Base-by-base conservation (phyloP, 2,329 filamentous ascomycete genomes). In the Cercospora canescens region DNA sequence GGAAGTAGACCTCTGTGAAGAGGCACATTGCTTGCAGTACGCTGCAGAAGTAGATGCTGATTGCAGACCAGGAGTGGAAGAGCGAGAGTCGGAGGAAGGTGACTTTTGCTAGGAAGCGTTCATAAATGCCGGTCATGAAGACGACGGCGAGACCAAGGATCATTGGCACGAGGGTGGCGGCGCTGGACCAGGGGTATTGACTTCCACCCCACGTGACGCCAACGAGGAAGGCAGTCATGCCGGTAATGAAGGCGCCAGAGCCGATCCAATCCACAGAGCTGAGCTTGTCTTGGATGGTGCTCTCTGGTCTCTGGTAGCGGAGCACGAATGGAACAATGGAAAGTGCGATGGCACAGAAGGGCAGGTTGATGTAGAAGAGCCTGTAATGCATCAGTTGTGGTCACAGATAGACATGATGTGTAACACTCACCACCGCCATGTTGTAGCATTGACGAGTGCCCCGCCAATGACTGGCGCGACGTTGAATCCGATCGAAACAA, bases 301-400 rank as follows among this genome's bases (percentile, higher is more conserved):
- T 62, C 45, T 55, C 48, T 11, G 67, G 60, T 16, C 55, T 80
- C 84, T 87, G 14, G 85, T 87, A 18, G 37, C 78, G 80, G 30
- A 88, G 77, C 71, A 86, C 86, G 26, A 87, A 68, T 1, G 75
- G 72, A 2, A 78, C 72, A 48, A 76, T 68, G 55, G 74, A 34
- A n/a, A 76, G 73, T 7, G 70, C 74, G 30, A 76, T 65, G 30
- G 63, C 74, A 64, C 75, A 76, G 65, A 79, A 78, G 2, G 78
- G 78, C 1, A 79, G 65, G 62, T 79, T 79, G 65, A 80, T 70
- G 72, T 77, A 80, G 70, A 79, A 80, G 11, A 80, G 54, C 78
- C 45, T 52, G 12, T 2, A 8, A 52, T 28, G 14, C 24, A 4
- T 52, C 6, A 52, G 45, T 11, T 14, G 7, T 28, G 45, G 24